phyloP scores from a whole-genome alignment of 306 rosid species.

The Lupinus albus region DNA sequence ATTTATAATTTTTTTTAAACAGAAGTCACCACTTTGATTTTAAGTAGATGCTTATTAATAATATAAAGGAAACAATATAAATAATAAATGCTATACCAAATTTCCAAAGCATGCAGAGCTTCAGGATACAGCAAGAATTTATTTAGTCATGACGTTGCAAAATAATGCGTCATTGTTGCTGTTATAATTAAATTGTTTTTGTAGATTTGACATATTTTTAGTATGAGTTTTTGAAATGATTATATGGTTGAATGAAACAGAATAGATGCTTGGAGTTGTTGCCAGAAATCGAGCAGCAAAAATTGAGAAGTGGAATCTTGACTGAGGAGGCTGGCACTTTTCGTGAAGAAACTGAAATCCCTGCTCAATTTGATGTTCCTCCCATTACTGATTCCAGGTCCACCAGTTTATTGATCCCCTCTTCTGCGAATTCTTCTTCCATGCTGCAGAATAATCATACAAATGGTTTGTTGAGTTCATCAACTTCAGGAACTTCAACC shows the following conservation, averaged over 20 bases:
- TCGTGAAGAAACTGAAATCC: conserved; percentile 47
- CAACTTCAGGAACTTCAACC: conserved; percentile 52
- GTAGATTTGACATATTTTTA: conserved; percentile 9
- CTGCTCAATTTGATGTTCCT: conserved; percentile 54
- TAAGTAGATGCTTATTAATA: background rate
- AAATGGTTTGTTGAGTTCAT: conserved; percentile 48
- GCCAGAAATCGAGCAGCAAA: conserved; percentile 75
- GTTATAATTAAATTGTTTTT: background rate
- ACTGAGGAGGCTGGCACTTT: conserved; percentile 47
- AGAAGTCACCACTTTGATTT: background rate
- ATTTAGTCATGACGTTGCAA: background rate
- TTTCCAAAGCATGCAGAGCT: no score
- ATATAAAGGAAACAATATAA: background rate
- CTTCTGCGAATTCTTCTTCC: conserved; percentile 48
- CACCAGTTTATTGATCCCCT: conserved; percentile 75
- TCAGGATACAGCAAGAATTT: conserved; percentile 5
- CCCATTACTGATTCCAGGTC: conserved; percentile 52
- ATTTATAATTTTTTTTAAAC: conserved; percentile 13
- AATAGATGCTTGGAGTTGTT: conserved; percentile 83
- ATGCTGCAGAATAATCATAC: conserved; percentile 46
- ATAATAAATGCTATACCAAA: no score
- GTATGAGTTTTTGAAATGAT: conserved; percentile 11
- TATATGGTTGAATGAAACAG: conserved; percentile 57
- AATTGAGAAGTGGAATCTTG: conserved; percentile 65
- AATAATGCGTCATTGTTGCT: background rate